Evolutionary conservation across 2,329 filamentous ascomycete species (phyloP).

Genomic region (Lecanicillium sp.): DNA sequence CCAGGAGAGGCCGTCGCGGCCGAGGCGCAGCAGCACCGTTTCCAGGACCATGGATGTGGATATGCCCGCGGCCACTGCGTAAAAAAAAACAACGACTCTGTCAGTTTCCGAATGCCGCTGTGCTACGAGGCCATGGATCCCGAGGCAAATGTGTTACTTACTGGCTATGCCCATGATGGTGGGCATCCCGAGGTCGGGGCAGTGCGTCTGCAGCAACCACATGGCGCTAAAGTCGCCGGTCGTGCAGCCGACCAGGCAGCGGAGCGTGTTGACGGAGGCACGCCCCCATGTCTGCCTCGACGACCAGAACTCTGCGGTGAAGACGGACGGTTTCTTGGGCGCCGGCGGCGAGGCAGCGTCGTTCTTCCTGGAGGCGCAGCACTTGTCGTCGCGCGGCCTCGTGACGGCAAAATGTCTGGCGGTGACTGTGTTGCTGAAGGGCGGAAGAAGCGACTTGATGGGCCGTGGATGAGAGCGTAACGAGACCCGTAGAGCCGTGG

Average conservation of each 20-base stretch:
- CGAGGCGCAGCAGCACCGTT: constrained; percentile 42
- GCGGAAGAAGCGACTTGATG: no score
- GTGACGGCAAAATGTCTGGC: background rate
- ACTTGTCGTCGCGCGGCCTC: constrained; percentile 1
- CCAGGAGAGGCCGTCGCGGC: constrained; percentile 44
- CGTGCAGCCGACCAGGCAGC: constrained; percentile 51
- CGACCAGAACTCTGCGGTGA: constrained; percentile 2
- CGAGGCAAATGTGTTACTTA: constrained; percentile 22
- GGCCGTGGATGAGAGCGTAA: no score
- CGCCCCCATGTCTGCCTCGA: constrained; percentile 35
- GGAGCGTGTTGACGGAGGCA: constrained; percentile 48
- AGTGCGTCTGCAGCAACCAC: constrained; percentile 47
- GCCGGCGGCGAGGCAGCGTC: background rate
- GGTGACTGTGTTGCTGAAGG: background rate
- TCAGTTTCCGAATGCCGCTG: background rate
- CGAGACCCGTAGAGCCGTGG: no score
- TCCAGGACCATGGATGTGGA: constrained; percentile 47
- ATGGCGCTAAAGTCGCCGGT: constrained; percentile 50
- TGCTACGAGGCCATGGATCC: background rate
- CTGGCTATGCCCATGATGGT: constrained; percentile 48
- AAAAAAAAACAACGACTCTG: background rate
- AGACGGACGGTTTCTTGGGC: background rate
- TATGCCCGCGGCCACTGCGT: constrained; percentile 44
- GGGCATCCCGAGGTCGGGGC: constrained; percentile 40
- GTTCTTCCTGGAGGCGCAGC: constrained; percentile 3